These are phyloP conservation scores for Penicillium antarcticum DNA, from an alignment of 495 filamentous ascomycete genomes.

Conservation along the genomic window DNA sequence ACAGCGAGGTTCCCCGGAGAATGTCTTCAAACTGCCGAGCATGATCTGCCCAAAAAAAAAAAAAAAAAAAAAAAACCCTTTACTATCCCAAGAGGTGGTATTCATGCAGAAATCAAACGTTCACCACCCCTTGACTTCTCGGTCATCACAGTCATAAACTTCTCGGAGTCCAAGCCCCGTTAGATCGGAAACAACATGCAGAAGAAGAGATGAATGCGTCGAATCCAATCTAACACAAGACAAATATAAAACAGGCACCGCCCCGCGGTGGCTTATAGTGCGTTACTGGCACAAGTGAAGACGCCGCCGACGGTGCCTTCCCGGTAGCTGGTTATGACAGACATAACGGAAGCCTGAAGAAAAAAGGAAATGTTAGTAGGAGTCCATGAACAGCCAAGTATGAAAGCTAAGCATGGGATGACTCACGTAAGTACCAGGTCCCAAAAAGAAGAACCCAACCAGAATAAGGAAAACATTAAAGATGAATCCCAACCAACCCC, in stretches of 20 bases:
- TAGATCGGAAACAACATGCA: neutral
- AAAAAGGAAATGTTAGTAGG: constrained; percentile 4
- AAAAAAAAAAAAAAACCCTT: neutral
- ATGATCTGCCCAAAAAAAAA: neutral
- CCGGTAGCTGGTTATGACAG: constrained; percentile 59
- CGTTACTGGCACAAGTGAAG: constrained; percentile 65
- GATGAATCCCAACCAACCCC: constrained; percentile 57
- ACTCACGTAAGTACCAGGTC: constrained; percentile 76
- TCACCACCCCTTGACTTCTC: neutral
- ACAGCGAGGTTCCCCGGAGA: neutral
- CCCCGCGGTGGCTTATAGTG: constrained; percentile 27
- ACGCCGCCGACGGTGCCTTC: constrained; percentile 51
- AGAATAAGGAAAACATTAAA: constrained; percentile 68
- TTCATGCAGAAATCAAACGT: neutral
- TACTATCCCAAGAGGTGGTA: neutral
- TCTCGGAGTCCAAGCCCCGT: neutral
- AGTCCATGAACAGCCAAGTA: neutral
- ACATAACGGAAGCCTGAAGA: constrained; percentile 53
- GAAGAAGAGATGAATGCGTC: neutral
- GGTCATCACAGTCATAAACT: constrained; percentile 1
- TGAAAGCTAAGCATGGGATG: neutral
- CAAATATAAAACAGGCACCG: neutral
- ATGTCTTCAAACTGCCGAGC: neutral
- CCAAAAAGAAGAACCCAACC: constrained; percentile 72
- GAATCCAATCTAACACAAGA: neutral